Conservation (phyloP, 495 filamentous ascomycete genomes). For the Viridothelium virens region DNA sequence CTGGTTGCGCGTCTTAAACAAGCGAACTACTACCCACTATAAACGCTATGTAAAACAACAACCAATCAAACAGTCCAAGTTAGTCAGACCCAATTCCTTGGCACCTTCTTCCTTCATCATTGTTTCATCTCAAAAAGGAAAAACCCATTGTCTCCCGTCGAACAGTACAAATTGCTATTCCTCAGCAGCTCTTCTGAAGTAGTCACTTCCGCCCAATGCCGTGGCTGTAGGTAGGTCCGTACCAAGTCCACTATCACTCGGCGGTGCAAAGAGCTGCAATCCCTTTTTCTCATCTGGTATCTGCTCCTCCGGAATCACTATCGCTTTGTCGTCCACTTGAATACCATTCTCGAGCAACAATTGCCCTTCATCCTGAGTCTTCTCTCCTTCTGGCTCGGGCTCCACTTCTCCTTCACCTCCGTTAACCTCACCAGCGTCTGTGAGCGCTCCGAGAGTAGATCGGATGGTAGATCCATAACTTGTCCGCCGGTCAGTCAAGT, state of each 20-base stretch:
- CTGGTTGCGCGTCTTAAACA: neutral
- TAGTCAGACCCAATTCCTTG: neutral
- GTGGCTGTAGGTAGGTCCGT: constrained; percentile 34
- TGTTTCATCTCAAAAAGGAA: neutral
- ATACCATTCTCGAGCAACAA: constrained; percentile 12
- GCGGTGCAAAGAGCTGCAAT: constrained; percentile 25
- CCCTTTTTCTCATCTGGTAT: constrained; percentile 10
- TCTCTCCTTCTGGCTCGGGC: constrained; percentile 21
- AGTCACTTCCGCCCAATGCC: neutral
- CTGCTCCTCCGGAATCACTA: constrained; percentile 15
- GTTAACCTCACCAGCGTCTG: constrained; percentile 7
- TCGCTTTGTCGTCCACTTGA: constrained; percentile 5
- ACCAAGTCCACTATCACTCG: constrained; percentile 36
- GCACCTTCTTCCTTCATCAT: neutral
- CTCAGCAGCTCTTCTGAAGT: constrained; percentile 8
- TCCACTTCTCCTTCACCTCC: constrained; percentile 30
- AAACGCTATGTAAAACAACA: neutral
- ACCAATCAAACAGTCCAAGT: constrained; percentile 7
- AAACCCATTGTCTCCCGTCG: neutral
- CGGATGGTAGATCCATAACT: constrained; percentile 45
- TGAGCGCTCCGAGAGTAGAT: constrained; percentile 28
- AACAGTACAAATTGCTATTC: neutral
- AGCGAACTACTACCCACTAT: neutral
- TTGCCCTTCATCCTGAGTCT: constrained; percentile 18
- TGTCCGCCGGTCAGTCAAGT: constrained; percentile 41